These are phyloP conservation scores for Aspergillus tubingensis DNA, from an alignment of 2,329 filamentous ascomycete genomes.

Conservation along the genomic window DNA sequence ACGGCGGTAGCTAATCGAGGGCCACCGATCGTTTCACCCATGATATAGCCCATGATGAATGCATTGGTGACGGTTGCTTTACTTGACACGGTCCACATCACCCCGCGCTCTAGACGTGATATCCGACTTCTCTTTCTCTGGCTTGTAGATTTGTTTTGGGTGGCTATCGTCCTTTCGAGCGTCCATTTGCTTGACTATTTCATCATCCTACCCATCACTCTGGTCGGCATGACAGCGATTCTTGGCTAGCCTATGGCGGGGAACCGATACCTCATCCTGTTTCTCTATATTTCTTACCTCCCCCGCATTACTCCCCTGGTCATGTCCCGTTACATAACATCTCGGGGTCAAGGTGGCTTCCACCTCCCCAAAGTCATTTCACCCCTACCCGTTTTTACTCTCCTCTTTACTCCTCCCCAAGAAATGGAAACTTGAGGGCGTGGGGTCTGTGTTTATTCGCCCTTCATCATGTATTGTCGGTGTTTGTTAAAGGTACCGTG, in stretches of 20 bases:
- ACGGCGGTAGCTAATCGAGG: constrained; percentile 36
- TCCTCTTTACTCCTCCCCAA: background rate
- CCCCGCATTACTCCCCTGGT: background rate
- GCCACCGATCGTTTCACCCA: background rate
- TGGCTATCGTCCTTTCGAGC: constrained; percentile 21
- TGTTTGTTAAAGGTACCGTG: background rate
- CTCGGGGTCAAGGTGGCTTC: background rate
- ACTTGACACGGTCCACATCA: background rate
- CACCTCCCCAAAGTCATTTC: too few relatives aligned
- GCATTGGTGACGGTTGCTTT: constrained; percentile 4
- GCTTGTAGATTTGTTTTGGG: constrained; percentile 23
- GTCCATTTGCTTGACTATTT: constrained; percentile 6
- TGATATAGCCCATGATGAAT: constrained; percentile 1
- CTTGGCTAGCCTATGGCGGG: background rate
- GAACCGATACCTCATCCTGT: background rate
- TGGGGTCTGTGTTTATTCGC: constrained; percentile 12
- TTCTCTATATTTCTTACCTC: background rate
- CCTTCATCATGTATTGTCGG: background rate
- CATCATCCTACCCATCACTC: background rate
- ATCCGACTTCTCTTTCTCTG: constrained; percentile 12
- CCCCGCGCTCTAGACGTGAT: constrained; percentile 8
- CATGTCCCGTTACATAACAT: background rate
- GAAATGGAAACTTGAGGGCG: constrained; percentile 10
- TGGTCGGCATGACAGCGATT: background rate
- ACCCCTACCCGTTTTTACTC: background rate